Percentiles rank a stretch among this genome's conserved stretches.
These are phyloP conservation scores for Apiotrichum veenhuisii DNA, from an alignment of 1,284 basidiomycete species.

Conservation along the genomic window DNA sequence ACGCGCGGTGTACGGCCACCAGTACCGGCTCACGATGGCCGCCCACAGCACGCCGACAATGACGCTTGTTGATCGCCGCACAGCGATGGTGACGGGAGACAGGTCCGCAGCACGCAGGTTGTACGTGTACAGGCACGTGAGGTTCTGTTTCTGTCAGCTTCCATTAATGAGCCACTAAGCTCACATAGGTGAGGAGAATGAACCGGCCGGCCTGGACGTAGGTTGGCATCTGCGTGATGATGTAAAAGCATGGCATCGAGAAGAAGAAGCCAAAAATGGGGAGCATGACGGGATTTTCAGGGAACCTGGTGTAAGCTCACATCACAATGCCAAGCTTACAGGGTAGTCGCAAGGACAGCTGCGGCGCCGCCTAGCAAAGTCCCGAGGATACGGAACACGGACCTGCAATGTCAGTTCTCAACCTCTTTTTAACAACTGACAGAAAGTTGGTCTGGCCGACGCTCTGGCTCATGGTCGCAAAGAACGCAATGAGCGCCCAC, in stretches of 20 bases:
- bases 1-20: conserved; percentile 93
- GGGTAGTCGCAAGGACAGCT: conserved; percentile 65
- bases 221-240: conserved; percentile 69
- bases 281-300: conserved; percentile 68
- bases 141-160: conserved; percentile 62
- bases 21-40: conserved; percentile 75
- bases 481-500: conserved; percentile 91
- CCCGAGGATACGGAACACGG: conserved; percentile 66
- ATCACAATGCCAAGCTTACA: conserved; percentile 33
- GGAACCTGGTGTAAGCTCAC: conserved; percentile 53
- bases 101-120: conserved; percentile 70
- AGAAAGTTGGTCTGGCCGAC: conserved; percentile 76
- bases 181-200: conserved; percentile 63
- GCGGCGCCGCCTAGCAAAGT: conserved; percentile 73
- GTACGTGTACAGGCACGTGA: conserved; percentile 87
- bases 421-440: conserved; percentile 43
- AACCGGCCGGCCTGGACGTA: conserved; percentile 79
- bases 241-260: conserved; percentile 90
- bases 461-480: conserved; percentile 83
- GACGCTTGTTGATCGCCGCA: conserved; percentile 75
- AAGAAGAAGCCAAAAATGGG: conserved; percentile 83
- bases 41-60: conserved; percentile 85
- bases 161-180: neutral
- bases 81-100: conserved; percentile 68
- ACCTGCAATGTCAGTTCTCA: conserved; percentile 26